Conservation (phyloP, 768 basidiomycete species). For the Termitomyces eurrhizus region DNA sequence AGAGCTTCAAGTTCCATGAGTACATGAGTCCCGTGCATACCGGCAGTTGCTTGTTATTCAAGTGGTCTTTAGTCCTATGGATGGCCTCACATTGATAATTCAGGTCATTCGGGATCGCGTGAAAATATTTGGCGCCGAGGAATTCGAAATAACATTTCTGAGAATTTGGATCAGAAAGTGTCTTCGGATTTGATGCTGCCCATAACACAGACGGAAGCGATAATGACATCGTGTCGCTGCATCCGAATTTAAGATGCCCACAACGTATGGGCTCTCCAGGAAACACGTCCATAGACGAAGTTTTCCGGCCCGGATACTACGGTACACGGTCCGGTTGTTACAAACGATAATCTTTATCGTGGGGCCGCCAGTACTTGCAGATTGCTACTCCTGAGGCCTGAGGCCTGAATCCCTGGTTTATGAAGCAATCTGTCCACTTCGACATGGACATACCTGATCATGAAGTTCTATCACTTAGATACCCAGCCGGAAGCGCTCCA, state of each 20-base stretch:
- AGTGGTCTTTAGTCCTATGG: not conserved
- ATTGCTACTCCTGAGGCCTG: not conserved
- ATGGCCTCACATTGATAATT: not conserved
- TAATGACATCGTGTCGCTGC: not conserved
- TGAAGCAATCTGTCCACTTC: not conserved
- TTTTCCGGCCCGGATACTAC: not conserved
- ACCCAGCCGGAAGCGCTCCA: conserved; percentile 2
- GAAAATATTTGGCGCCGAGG: not conserved
- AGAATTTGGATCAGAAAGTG: not conserved
- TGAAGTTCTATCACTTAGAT: not conserved
- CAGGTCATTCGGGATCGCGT: not conserved
- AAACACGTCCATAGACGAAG: not conserved
- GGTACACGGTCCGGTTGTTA: not conserved
- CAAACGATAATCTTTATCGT: not conserved
- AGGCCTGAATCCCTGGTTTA: not conserved
- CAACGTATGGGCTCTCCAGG: not conserved
- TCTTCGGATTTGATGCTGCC: not conserved
- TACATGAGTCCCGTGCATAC: not conserved
- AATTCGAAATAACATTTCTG: not conserved
- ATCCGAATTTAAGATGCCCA: not conserved
- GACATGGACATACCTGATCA: not conserved
- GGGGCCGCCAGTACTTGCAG: too few relatives aligned
- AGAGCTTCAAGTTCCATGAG: too few relatives aligned
- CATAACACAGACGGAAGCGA: not conserved
- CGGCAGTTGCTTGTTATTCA: not conserved